Percentiles rank a stretch among this genome's conserved stretches.
Conservation (phyloP, 768 basidiomycete genomes). For the Serpula lacrymans region DNA sequence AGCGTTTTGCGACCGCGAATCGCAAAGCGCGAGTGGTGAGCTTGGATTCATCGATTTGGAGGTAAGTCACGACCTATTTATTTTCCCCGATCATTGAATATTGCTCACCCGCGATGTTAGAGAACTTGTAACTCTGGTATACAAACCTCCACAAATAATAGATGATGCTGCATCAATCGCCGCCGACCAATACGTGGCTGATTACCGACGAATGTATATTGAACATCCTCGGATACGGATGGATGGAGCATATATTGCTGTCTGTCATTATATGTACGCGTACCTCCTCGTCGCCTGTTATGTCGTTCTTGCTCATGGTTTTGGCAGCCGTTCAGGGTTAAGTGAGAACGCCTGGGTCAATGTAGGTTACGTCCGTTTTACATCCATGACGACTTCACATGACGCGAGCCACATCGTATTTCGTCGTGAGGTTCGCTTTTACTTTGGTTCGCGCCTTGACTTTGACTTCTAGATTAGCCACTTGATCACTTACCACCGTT, state of each 20-base stretch:
- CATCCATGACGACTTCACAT: neutral
- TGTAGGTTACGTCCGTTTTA: no score
- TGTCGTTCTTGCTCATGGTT: constrained; percentile 9
- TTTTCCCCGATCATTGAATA: neutral
- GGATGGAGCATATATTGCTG: constrained; percentile 90
- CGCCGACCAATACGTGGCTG: constrained; percentile 47
- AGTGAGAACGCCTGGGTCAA: constrained; percentile 88
- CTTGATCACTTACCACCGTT: constrained; percentile 90
- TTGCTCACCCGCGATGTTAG: constrained; percentile 33
- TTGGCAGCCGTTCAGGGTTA: constrained; percentile 61
- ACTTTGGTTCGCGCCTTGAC: no score
- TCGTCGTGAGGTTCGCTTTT: constrained; percentile 6
- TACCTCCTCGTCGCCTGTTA: constrained; percentile 7
- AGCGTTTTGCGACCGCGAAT: constrained; percentile 72
- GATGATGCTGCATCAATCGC: constrained; percentile 48
- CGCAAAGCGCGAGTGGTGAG: constrained; percentile 73
- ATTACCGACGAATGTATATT: constrained; percentile 76
- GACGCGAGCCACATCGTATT: constrained; percentile 3
- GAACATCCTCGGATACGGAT: constrained; percentile 82
- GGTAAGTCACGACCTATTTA: constrained; percentile 37
- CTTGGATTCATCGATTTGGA: constrained; percentile 72
- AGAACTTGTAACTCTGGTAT: constrained; percentile 58
- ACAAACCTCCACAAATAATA: constrained; percentile 73
- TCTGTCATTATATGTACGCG: constrained; percentile 81
- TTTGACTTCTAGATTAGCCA: constrained; percentile 59